Conservation (phyloP, 371 early-diverging fungal species). For the Rhizopus delemar region DNA sequence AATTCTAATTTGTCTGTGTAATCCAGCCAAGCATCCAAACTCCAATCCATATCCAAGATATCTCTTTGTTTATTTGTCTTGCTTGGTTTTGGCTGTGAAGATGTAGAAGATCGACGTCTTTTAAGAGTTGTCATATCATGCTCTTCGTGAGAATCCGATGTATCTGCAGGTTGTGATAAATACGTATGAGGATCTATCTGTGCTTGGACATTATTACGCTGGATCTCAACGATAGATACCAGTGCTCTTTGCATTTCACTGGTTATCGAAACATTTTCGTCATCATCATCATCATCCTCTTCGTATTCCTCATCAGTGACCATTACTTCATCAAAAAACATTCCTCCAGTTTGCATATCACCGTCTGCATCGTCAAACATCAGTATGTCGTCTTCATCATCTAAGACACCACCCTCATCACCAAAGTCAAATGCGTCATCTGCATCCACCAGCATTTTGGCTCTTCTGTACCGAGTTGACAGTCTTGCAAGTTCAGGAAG, state of each 20-base stretch:
- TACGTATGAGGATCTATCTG: constrained; percentile 45
- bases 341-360: constrained; percentile 9
- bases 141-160: neutral
- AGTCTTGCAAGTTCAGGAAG: constrained; percentile 39
- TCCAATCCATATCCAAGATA: constrained; percentile 42
- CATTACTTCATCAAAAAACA: no score
- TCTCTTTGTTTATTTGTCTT: constrained; percentile 20
- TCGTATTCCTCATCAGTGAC: neutral
- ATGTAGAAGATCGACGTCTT: constrained; percentile 20
- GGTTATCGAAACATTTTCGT: neutral
- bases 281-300: constrained; percentile 15
- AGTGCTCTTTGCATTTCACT: constrained; percentile 37
- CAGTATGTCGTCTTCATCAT: constrained; percentile 38
- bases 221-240: no score
- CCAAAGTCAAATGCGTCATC: constrained; percentile 21
- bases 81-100: neutral
- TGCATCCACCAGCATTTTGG: constrained; percentile 31
- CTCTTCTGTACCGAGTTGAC: constrained; percentile 39
- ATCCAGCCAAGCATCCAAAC: constrained; percentile 37
- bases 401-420: constrained; percentile 28
- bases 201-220: no score
- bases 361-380: constrained; percentile 22
- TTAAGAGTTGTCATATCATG: constrained; percentile 2
- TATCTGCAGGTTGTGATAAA: constrained; percentile 42
- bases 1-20: constrained; percentile 33